These are phyloP conservation scores for Baudoinia panamericana DNA, from an alignment of 495 filamentous ascomycete species.

Conservation along the genomic window DNA sequence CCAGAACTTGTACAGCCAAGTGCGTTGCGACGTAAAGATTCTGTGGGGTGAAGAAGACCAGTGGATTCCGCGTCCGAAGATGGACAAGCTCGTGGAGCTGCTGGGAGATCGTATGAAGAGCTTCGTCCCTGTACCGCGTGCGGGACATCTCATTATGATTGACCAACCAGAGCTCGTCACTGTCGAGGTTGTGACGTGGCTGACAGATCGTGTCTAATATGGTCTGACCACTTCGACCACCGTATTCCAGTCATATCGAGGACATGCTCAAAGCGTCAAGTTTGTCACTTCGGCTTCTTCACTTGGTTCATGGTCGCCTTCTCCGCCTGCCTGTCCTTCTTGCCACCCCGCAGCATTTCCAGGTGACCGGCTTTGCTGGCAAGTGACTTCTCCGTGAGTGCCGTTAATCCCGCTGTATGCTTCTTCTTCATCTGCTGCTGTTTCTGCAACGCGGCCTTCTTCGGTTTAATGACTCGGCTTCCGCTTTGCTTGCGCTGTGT, in stretches of 20 bases:
- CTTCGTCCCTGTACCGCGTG: constrained; percentile 4
- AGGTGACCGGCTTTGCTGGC: constrained; percentile 61
- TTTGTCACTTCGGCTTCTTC: constrained; percentile 2
- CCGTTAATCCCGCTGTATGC: constrained; percentile 48
- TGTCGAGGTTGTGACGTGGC: constrained; percentile 10
- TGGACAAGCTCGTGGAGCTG: constrained; percentile 2
- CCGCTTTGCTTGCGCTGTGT: constrained; percentile 35
- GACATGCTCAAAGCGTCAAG: neutral
- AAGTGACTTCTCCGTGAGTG: constrained; percentile 52
- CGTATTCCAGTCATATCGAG: neutral
- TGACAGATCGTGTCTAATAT: too few relatives aligned
- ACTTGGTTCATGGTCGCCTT: constrained; percentile 14
- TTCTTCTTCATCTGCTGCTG: constrained; percentile 55
- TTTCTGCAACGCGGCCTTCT: constrained; percentile 47
- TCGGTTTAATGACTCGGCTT: constrained; percentile 51
- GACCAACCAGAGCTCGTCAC: constrained; percentile 10
- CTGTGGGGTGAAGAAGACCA: constrained; percentile 11
- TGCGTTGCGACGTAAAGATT: constrained; percentile 13
- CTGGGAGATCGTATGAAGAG: constrained; percentile 1
- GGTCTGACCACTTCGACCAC: too few relatives aligned
- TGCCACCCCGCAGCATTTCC: constrained; percentile 53
- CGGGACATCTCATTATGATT: constrained; percentile 14
- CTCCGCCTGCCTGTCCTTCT: constrained; percentile 39
- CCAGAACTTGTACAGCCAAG: constrained; percentile 3
- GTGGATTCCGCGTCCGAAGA: constrained; percentile 15